Percentiles rank a stretch among this genome's conserved stretches.
Evolutionary conservation across 2,329 filamentous ascomycete species (phyloP).

Genomic region (Diaporthe caulivora): DNA sequence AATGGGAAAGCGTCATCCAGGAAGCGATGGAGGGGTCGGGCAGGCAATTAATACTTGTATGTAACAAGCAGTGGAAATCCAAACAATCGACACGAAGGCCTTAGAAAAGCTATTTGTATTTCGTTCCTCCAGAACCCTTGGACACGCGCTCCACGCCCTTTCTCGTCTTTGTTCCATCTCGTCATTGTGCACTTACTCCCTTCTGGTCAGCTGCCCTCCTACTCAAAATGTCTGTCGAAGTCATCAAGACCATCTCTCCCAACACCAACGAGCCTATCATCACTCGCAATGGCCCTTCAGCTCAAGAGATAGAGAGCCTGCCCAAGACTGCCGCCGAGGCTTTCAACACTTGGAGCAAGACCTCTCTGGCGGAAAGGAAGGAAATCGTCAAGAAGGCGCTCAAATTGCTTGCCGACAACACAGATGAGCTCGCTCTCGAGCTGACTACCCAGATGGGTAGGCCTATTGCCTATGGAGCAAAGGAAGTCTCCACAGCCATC

Average conservation of each 20-base stretch:
- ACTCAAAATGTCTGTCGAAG: slow-evolving; percentile 71
- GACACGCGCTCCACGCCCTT: not conserved
- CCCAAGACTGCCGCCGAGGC: slow-evolving; percentile 79
- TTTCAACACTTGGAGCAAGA: slow-evolving; percentile 82
- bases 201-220: too few relatives aligned
- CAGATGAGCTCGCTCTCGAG: slow-evolving; percentile 86
- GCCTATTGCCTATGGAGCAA: slow-evolving; percentile 87
- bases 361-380: slow-evolving; percentile 80
- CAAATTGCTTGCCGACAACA: slow-evolving; percentile 74
- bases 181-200: not conserved
- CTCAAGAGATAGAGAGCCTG: slow-evolving; percentile 77
- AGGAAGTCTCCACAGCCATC: slow-evolving; percentile 87
- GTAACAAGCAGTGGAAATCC: slow-evolving; percentile 8
- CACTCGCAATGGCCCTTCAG: slow-evolving; percentile 80
- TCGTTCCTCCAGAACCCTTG: not conserved
- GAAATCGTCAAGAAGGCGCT: slow-evolving; percentile 85
- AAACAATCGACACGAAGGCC: not conserved
- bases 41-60: slow-evolving; percentile 1
- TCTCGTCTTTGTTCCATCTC: not conserved
- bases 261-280: slow-evolving; percentile 88
- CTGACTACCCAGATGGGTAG: slow-evolving; percentile 96
- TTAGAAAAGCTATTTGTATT: slow-evolving; percentile 12
- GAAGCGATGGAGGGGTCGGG: slow-evolving; percentile 23
- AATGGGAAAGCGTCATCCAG: not conserved
- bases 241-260: slow-evolving; percentile 86